Evolutionary conservation across 2,329 filamentous ascomycete genomes (phyloP).

Genomic region (Diplodia intermedia): DNA sequence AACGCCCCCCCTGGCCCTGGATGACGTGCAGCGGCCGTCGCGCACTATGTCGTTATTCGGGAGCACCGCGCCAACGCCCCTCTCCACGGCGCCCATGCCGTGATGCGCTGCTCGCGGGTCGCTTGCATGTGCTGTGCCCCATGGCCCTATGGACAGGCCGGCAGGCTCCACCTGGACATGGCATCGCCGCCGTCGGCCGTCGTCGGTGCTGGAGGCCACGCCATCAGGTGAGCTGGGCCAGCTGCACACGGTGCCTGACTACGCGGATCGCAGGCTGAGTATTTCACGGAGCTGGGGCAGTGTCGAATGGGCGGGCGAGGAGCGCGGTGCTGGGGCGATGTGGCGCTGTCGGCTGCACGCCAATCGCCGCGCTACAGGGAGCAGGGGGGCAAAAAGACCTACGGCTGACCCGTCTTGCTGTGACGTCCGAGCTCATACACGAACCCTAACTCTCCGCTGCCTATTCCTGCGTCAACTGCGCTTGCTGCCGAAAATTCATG

Average conservation of each 20-base stretch:
- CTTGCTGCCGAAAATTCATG: slow-evolving; percentile 29
- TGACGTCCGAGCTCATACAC: slow-evolving; percentile 23
- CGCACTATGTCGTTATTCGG: background rate
- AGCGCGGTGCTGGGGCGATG: slow-evolving; percentile 18
- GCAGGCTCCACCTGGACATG: background rate
- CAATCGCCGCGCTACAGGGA: slow-evolving; percentile 30
- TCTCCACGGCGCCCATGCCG: slow-evolving; percentile 3
- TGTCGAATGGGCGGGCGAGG: slow-evolving; percentile 12
- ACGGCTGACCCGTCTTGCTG: slow-evolving; percentile 21
- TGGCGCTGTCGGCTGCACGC: slow-evolving; percentile 26
- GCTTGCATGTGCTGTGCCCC: slow-evolving; percentile 4
- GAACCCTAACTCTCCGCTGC: slow-evolving; percentile 28
- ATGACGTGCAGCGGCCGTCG: slow-evolving; percentile 19
- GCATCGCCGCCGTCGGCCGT: background rate
- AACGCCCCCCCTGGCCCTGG: background rate
- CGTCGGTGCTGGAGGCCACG: background rate
- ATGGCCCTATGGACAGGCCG: background rate
- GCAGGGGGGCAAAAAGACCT: slow-evolving; percentile 20
- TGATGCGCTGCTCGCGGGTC: slow-evolving; percentile 1
- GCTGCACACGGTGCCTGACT: slow-evolving; percentile 29
- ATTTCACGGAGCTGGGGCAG: background rate
- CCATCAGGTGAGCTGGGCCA: slow-evolving; percentile 21
- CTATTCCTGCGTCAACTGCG: slow-evolving; percentile 32
- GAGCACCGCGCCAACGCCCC: background rate
- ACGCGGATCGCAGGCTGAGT: slow-evolving; percentile 10